Base-by-base conservation (phyloP, 805 yeast genomes). In the Ogataea ramenticola region DNA sequence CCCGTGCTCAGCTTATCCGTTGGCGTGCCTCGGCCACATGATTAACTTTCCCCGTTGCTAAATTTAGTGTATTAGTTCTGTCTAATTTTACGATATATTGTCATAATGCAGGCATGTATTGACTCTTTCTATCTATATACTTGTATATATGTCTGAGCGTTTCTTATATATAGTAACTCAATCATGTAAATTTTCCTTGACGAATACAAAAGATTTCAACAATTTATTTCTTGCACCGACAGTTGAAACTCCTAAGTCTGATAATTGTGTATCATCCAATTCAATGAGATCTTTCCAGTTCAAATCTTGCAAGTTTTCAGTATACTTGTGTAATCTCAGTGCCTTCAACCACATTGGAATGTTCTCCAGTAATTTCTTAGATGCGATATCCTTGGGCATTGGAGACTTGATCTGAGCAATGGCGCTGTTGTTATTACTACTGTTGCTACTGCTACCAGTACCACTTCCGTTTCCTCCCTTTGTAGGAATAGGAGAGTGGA, bases 201-300 rank as follows among this genome's bases (percentile, higher is more conserved):
- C 96, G 45, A 81, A 82, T 47, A 80, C 86, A 67, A 93, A 93
- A 32, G 96, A 95, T 67, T 93, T 93, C 55, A 93, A 67, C 61
- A 93, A 74, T 66, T 93, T 93, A 45, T 97, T 77, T 50, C 99
- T 73, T 0, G 99, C 99, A 7, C 99, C 99, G 51, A 93, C 72
- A 0, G 99, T 97, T 51, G 80, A 77, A 35, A 93, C 96, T 7
- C 99, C 99, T 46, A 80, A 72, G 3, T 71, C 72, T 51, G 82
- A 88, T 55, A 93, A 71, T 46, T 79, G 76, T 4, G 66, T 74
- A 59, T 91, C 96, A 47, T 70, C 70, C 50, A 86, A 68, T 50
- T 77, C 77, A 46, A 93, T 75, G 68, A 93, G 72, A 38, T 83
- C 86, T 49, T 74, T 69, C 98, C 99, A 93, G 22, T 75, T 71